Evolutionary conservation across 306 rosid genomes (phyloP).

Genomic region (Dryas octopetala): DNA sequence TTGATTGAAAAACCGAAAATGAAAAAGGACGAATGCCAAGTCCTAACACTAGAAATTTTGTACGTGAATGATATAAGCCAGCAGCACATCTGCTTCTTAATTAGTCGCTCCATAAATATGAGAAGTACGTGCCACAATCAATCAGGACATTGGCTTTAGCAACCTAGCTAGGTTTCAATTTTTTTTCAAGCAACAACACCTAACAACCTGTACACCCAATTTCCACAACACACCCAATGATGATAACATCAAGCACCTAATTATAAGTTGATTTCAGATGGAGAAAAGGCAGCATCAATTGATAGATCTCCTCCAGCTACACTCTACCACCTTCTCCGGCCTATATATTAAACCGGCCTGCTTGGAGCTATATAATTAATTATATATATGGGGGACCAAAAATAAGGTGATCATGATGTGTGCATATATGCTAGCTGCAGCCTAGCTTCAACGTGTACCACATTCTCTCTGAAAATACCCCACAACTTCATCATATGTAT

Average conservation of each 20-base stretch:
- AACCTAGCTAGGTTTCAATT: neutral
- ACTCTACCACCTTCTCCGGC: conserved; percentile 21
- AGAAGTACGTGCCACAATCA: no score
- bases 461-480: conserved; percentile 34
- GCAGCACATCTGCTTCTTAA: no score
- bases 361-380: conserved; percentile 21
- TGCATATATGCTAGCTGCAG: conserved; percentile 13
- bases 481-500: conserved; percentile 7
- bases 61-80: neutral
- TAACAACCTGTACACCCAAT: conserved; percentile 7
- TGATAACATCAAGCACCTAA: conserved; percentile 36
- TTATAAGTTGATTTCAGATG: conserved; percentile 23
- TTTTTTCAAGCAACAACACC: conserved; percentile 4
- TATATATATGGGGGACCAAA: conserved; percentile 34
- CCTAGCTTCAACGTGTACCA: conserved; percentile 25
- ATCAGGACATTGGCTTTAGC: no score
- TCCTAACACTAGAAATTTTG: neutral
- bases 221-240: conserved; percentile 13
- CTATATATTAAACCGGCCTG: conserved; percentile 14
- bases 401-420: conserved; percentile 13
- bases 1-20: neutral
- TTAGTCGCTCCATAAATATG: no score
- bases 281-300: conserved; percentile 26
- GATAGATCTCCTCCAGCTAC: conserved; percentile 26
- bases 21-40: neutral